Conservation (phyloP, 2,329 filamentous ascomycete species). For the Penicillium capsulatum region DNA sequence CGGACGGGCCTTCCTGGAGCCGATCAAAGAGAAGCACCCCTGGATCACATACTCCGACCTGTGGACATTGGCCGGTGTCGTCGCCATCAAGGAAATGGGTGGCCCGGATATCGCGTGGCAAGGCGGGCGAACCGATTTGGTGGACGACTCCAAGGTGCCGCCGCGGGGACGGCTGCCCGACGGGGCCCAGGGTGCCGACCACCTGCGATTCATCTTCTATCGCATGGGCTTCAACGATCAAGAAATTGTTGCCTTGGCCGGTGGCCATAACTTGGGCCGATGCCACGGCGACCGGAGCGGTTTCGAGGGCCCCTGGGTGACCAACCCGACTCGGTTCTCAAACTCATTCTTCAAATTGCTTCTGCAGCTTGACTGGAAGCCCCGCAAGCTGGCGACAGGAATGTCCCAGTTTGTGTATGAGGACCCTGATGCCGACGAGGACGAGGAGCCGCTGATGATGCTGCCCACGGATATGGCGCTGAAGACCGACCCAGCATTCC, state of each 20-base stretch:
- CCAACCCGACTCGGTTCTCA: slow-evolving; percentile 56
- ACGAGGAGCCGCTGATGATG: slow-evolving; percentile 60
- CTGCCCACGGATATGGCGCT: slow-evolving; percentile 61
- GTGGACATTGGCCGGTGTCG: slow-evolving; percentile 59
- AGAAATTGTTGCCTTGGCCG: slow-evolving; percentile 55
- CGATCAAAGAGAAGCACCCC: slow-evolving; percentile 55
- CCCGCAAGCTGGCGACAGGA: slow-evolving; percentile 51
- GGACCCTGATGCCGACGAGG: slow-evolving; percentile 51
- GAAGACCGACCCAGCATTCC: slow-evolving; percentile 51
- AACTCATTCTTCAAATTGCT: slow-evolving; percentile 57
- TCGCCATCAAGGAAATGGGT: slow-evolving; percentile 58
- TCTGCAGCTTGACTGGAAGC: slow-evolving; percentile 52
- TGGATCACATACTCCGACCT: slow-evolving; percentile 65
- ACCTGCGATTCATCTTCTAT: slow-evolving; percentile 55
- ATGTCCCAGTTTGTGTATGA: slow-evolving; percentile 57
- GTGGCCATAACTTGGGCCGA: slow-evolving; percentile 55
- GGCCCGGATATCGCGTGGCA: slow-evolving; percentile 56
- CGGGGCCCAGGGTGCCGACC: slow-evolving; percentile 51
- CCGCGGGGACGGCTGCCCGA: slow-evolving; percentile 57
- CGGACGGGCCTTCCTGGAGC: slow-evolving; percentile 61
- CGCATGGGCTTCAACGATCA: slow-evolving; percentile 59
- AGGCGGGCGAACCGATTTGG: slow-evolving; percentile 58
- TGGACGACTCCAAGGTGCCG: slow-evolving; percentile 58
- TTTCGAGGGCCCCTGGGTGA: slow-evolving; percentile 58
- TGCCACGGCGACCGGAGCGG: slow-evolving; percentile 55